Conservation (phyloP, 1,139 yeast species). For the Diutina ranongensis region DNA sequence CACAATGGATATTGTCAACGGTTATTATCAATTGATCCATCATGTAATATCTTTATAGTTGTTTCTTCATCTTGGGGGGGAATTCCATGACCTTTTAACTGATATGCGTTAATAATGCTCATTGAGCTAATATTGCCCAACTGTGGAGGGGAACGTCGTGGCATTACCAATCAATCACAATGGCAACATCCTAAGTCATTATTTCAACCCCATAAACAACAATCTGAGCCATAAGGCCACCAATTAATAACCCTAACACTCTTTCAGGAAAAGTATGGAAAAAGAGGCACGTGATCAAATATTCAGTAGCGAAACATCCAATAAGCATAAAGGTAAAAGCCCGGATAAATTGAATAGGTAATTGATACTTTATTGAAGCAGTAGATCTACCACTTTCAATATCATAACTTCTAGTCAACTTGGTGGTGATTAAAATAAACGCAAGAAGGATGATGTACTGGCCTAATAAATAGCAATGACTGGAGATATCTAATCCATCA, state of each 20-base stretch:
- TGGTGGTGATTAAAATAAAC: slow-evolving; percentile 35
- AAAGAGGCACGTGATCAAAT: slow-evolving; percentile 43
- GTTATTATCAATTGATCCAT: not conserved
- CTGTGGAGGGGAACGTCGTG: too few relatives aligned
- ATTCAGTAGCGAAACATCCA: slow-evolving; percentile 33
- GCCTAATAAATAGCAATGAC: slow-evolving; percentile 14
- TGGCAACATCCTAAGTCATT: too few relatives aligned
- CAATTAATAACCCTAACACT: slow-evolving; percentile 31
- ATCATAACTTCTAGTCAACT: not conserved
- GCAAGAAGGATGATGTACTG: not conserved
- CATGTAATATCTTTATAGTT: too few relatives aligned
- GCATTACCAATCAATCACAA: too few relatives aligned
- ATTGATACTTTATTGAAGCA: too few relatives aligned
- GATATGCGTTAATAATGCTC: too few relatives aligned
- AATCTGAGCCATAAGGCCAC: slow-evolving; percentile 5
- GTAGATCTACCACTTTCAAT: slow-evolving; percentile 5
- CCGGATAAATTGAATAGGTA: slow-evolving; percentile 7
- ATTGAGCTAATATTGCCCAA: too few relatives aligned
- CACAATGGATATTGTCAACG: slow-evolving; percentile 7
- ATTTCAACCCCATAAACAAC: not conserved
- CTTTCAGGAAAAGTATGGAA: slow-evolving; percentile 54
- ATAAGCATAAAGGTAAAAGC: slow-evolving; percentile 11
- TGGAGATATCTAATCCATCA: slow-evolving; percentile 53
- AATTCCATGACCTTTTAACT: too few relatives aligned
- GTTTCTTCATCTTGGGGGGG: too few relatives aligned